A percentile compares a stretch with the other conserved stretches of the same genome.
These are phyloP conservation scores for Cercophora newfieldiana DNA, from an alignment of 495 filamentous ascomycete species.

Conservation along the genomic window DNA sequence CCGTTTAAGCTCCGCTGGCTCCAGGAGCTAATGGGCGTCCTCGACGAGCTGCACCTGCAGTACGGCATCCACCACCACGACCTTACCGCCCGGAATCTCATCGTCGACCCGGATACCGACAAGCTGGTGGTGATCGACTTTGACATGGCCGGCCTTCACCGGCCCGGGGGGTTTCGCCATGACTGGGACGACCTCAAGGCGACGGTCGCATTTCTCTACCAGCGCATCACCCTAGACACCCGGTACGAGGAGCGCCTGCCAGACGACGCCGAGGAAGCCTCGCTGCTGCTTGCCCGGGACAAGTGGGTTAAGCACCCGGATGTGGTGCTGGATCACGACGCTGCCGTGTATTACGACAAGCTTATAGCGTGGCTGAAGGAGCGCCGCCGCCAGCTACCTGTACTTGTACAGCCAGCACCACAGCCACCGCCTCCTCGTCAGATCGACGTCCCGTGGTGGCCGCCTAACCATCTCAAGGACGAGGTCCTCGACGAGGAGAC, in stretches of 20 bases:
- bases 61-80: slow-evolving; percentile 36
- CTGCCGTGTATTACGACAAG: slow-evolving; percentile 12
- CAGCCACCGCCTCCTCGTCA: too few relatives aligned
- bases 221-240: too few relatives aligned
- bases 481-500: background rate
- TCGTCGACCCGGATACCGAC: slow-evolving; percentile 19
- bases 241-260: too few relatives aligned
- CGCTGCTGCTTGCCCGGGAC: slow-evolving; percentile 9
- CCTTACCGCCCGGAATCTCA: slow-evolving; percentile 17
- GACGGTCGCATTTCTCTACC: too few relatives aligned
- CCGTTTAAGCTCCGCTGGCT: slow-evolving; percentile 41
- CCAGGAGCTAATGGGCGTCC: slow-evolving; percentile 38
- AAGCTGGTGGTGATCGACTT: too few relatives aligned
- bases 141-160: too few relatives aligned
- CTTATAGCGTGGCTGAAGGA: slow-evolving; percentile 21
- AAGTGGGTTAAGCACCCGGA: slow-evolving; percentile 28
- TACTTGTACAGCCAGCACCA: background rate
- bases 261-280: slow-evolving; percentile 26
- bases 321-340: slow-evolving; percentile 29
- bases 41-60: slow-evolving; percentile 45
- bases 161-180: too few relatives aligned
- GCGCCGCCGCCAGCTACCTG: background rate
- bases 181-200: too few relatives aligned
- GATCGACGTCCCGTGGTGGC: background rate
- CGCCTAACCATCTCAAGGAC: background rate